Evolutionary conservation across 2,329 filamentous ascomycete genomes (phyloP).

Genomic region (Aspergillus thermomutatus): DNA sequence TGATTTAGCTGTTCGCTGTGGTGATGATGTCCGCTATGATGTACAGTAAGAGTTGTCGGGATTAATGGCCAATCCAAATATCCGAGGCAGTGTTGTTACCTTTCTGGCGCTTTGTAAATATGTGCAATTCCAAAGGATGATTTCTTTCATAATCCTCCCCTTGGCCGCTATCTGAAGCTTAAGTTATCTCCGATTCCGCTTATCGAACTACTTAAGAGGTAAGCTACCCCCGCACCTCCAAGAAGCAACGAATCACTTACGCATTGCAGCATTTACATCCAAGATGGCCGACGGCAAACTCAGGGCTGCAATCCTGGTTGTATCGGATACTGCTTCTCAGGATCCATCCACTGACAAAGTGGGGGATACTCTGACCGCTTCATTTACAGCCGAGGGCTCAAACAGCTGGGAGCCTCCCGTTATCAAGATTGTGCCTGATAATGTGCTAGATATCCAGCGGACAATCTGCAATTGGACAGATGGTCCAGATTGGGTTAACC

Average conservation of each 20-base stretch:
- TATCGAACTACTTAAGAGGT: neutral
- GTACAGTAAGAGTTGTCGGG: slow-evolving; percentile 23
- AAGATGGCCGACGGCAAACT: slow-evolving; percentile 45
- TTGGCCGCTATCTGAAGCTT: neutral
- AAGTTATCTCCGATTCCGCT: neutral
- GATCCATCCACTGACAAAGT: slow-evolving; percentile 78
- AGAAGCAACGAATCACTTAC: slow-evolving; percentile 5
- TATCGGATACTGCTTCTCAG: slow-evolving; percentile 84
- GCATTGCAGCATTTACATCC: slow-evolving; percentile 5
- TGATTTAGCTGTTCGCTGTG: slow-evolving; percentile 23
- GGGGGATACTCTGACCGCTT: slow-evolving; percentile 61
- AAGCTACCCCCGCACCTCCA: neutral
- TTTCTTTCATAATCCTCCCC: neutral
- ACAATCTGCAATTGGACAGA: slow-evolving; percentile 73
- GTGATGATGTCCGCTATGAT: slow-evolving; percentile 14
- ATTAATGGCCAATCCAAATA: slow-evolving; percentile 7
- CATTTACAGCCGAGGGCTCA: slow-evolving; percentile 64
- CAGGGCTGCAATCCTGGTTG: slow-evolving; percentile 73
- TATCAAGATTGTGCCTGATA: slow-evolving; percentile 76
- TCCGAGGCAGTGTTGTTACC: neutral
- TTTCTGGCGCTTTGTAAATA: neutral
- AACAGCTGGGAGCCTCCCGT: slow-evolving; percentile 69
- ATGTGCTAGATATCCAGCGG: slow-evolving; percentile 68
- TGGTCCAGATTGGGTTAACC: slow-evolving; percentile 57
- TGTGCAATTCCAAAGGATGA: neutral